Evolutionary conservation across 306 rosid species (phyloP), one percentile per base, ranked within the genome.

Genomic region (Echinosophora koreensis): DNA sequence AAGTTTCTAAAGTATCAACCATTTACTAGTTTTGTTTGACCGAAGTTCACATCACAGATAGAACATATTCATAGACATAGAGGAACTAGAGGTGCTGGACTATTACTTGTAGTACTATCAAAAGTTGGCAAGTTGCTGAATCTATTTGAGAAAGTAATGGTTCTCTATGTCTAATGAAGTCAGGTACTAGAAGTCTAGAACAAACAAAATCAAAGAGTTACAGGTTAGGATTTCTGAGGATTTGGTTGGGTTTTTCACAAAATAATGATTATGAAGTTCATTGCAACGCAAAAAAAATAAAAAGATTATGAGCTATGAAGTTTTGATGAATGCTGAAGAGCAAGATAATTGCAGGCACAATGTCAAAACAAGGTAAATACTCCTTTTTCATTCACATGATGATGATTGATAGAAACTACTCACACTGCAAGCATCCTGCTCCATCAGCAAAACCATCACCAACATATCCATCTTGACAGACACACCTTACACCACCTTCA

Each of bases 361-460:
- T 13, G 49, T 42, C 8, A 81, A 44, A 69, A 37, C 10, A 69
- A 75, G 39, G 22, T 10, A 73, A 73, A 39, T 17, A 55, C 47
- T 73, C n/a, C 28, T 28, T 37, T 28, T 35, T 49, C 47, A 72
- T 66, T 11, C 16, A 44, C n/a, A 42, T 18, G 49, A 67, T 63
- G 75, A 56, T 5, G 41, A 71, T 10, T 9, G 12, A 42, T 8
- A 8, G 0, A 61, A 77, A 57, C 1, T 9, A 86, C 90, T 89
- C 37, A 95, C 99, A 85, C 73, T 80, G 84, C 58, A 89, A 78
- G 88, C 99, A 95, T 11, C 99, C 96, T 17, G 81, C 38, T 59
- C 99, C 99, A 82, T 77, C 75, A 16, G 86, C 92, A 83, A 86
- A 92, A 10, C 96, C 99, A 82, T 95, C 93, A 9, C 99, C 99